Conservation (phyloP, 1,139 yeast genomes). For the Diutina mesorugosa region DNA sequence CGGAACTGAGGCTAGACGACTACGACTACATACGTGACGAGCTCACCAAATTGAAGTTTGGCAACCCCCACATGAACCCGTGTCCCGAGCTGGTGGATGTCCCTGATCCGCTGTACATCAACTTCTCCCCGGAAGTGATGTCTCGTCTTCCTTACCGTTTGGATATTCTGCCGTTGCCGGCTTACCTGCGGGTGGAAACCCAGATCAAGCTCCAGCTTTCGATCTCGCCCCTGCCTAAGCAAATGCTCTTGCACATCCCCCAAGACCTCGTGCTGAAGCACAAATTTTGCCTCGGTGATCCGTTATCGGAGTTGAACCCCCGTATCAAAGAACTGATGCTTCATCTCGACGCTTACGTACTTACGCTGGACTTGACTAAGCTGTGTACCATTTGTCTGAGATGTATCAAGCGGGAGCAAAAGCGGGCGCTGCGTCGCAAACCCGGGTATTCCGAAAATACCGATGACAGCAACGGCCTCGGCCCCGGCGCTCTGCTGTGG, state of each 20-base stretch:
- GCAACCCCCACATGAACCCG: slow-evolving; percentile 29
- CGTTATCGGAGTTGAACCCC: slow-evolving; percentile 30
- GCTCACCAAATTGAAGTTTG: slow-evolving; percentile 44
- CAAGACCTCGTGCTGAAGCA: slow-evolving; percentile 80
- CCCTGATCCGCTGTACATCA: slow-evolving; percentile 22
- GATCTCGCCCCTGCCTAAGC: slow-evolving; percentile 62
- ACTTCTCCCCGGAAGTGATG: slow-evolving; percentile 24
- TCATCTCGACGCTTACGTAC: slow-evolving; percentile 53
- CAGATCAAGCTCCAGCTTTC: slow-evolving; percentile 69
- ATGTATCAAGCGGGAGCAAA: slow-evolving; percentile 84
- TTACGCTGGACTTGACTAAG: slow-evolving; percentile 37
- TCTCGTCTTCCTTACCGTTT: slow-evolving; percentile 45
- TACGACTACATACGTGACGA: slow-evolving; percentile 41
- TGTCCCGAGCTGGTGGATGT: slow-evolving; percentile 21
- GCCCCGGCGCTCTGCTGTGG: slow-evolving; percentile 25
- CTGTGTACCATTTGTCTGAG: slow-evolving; percentile 74
- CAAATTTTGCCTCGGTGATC: slow-evolving; percentile 52
- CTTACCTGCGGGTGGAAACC: slow-evolving; percentile 84
- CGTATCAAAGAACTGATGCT: slow-evolving; percentile 38
- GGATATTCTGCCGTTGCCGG: slow-evolving; percentile 51
- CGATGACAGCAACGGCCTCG: slow-evolving; percentile 17
- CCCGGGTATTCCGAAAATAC: slow-evolving; percentile 36
- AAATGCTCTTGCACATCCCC: slow-evolving; percentile 64
- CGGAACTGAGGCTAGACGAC: slow-evolving; percentile 7
- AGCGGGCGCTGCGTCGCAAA: slow-evolving; percentile 83